These are phyloP conservation scores for Withania somnifera DNA, from an alignment of 305 asterid genomes.

Conservation along the genomic window DNA sequence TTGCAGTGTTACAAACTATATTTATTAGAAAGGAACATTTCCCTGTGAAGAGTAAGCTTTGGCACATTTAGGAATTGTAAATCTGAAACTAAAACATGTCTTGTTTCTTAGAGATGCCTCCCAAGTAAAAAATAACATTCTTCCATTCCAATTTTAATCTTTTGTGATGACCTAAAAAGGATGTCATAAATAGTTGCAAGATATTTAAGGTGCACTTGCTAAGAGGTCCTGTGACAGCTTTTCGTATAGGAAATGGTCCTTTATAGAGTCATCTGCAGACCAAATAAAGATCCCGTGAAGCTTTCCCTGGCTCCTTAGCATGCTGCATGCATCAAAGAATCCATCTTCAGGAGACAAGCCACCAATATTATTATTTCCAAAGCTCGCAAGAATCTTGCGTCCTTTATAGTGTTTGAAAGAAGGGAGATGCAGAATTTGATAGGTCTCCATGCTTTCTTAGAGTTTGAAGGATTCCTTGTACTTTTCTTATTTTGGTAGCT, in stretches of 20 bases:
- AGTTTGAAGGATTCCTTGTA: not conserved
- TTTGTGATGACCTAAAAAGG: not conserved
- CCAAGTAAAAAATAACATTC: not conserved
- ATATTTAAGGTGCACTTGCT: not conserved
- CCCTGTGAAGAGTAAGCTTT: not conserved
- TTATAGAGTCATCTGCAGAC: constrained; percentile 55
- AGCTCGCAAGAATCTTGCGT: constrained; percentile 47
- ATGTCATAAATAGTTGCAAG: not conserved
- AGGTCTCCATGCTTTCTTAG: constrained; percentile 21
- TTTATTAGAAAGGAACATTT: too few species aligned
- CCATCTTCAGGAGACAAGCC: constrained; percentile 52
- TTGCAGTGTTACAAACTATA: not conserved
- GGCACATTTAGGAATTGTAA: not conserved
- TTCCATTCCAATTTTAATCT: not conserved
- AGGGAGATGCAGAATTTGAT: constrained; percentile 12
- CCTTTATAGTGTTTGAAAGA: constrained; percentile 32
- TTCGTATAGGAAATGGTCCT: constrained; percentile 30
- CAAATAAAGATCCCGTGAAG: constrained; percentile 51
- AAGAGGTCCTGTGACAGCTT: constrained; percentile 24
- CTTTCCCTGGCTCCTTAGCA: constrained; percentile 34
- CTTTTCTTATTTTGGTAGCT: not conserved
- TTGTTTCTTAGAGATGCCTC: not conserved
- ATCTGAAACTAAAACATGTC: not conserved
- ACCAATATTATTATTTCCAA: constrained; percentile 55
- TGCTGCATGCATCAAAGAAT: constrained; percentile 46